Percentiles rank a stretch among this genome's conserved stretches.
Evolutionary conservation across 768 basidiomycete genomes (phyloP).

Genomic region (Lentinula aciculospora): DNA sequence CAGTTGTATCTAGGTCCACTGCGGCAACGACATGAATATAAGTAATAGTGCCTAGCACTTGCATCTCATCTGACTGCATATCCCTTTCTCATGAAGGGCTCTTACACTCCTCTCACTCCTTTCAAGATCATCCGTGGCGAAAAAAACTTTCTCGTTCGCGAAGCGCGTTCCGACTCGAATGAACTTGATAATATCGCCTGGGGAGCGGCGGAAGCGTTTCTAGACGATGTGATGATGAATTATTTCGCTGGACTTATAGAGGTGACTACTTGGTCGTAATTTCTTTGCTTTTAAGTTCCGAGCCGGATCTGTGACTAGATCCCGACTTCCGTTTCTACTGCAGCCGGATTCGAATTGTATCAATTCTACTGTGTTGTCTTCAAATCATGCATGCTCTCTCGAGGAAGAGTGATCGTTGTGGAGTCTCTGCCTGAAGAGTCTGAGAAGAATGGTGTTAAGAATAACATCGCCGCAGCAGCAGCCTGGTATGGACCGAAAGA

Average conservation of each 20-base stretch:
- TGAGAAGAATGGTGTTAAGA: not conserved
- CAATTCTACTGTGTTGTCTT: not conserved
- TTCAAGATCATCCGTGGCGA: not conserved
- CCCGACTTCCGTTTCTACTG: not conserved
- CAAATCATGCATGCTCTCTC: not conserved
- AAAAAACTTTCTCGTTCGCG: not conserved
- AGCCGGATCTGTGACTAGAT: too few relatives aligned
- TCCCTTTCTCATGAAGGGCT: not conserved
- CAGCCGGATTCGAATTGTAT: not conserved
- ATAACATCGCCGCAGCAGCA: not conserved
- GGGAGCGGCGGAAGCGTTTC: not conserved
- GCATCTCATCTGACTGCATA: not conserved
- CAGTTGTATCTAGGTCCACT: too few relatives aligned
- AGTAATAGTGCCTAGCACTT: too few relatives aligned
- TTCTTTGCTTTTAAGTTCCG: not conserved
- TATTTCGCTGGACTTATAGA: not conserved
- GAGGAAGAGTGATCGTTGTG: not conserved
- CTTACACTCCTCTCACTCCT: not conserved
- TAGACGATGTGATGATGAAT: not conserved
- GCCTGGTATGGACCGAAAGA: not conserved
- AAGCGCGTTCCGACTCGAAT: not conserved
- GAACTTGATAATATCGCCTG: not conserved
- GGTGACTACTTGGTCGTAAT: not conserved
- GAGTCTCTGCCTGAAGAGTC: not conserved
- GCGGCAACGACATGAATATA: too few relatives aligned